phyloP scores from a whole-genome alignment of 148 eudicot genomes.

The Chenopodium formosanum region DNA sequence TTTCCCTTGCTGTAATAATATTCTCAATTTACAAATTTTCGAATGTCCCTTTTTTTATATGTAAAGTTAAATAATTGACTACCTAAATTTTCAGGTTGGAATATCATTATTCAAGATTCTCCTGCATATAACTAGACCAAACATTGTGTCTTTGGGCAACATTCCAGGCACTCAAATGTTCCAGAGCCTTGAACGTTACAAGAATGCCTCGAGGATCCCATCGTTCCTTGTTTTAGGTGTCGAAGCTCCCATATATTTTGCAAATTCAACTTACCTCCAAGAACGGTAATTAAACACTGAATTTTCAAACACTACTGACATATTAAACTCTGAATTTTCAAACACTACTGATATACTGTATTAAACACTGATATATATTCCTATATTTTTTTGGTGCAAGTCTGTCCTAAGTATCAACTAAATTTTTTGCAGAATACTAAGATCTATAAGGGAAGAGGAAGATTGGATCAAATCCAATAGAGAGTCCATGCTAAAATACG shows the following conservation, averaged over 20 bases:
- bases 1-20: conserved; percentile 70
- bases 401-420: conserved; percentile 13
- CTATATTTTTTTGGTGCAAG: background rate
- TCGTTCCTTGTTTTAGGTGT: conserved; percentile 73
- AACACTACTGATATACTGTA: too few relatives aligned
- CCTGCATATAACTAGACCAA: conserved; percentile 82
- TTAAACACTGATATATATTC: too few relatives aligned
- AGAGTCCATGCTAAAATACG: conserved; percentile 47
- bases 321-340: too few relatives aligned
- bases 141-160: conserved; percentile 60
- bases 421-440: conserved; percentile 53
- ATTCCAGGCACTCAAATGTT: conserved; percentile 76
- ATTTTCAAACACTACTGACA: too few relatives aligned
- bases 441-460: conserved; percentile 93
- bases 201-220: conserved; percentile 66
- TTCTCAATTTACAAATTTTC: background rate
- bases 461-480: conserved; percentile 47
- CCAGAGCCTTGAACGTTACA: conserved; percentile 61
- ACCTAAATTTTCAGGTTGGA: conserved; percentile 55
- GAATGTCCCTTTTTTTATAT: background rate
- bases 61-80: background rate
- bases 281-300: conserved; percentile 52
- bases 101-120: conserved; percentile 85
- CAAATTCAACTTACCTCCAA: conserved; percentile 79
- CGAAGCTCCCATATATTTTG: conserved; percentile 92